A percentile compares a stretch with the other conserved stretches of the same genome.
Conservation (phyloP, 768 basidiomycete genomes). For the Auricularia sp. region DNA sequence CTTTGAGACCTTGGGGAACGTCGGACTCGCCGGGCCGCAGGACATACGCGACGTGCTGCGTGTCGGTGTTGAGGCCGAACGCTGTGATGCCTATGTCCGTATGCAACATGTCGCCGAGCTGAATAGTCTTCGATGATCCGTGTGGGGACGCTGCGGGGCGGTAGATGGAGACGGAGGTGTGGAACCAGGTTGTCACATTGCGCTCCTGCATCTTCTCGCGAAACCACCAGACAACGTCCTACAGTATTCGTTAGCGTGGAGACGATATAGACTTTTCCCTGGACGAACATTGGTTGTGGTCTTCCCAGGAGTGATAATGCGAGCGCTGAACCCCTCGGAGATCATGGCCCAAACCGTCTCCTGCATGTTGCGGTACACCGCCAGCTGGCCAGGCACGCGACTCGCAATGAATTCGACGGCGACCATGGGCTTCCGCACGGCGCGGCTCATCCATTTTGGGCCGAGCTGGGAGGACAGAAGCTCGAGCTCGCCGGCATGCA, state of each 20-base stretch:
- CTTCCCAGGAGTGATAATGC: slow-evolving; percentile 29
- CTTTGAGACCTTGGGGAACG: slow-evolving; percentile 33
- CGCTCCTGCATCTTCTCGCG: slow-evolving; percentile 38
- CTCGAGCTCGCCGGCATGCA: slow-evolving; percentile 38
- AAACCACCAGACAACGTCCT: slow-evolving; percentile 49
- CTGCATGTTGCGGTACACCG: slow-evolving; percentile 36
- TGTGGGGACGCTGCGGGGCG: slow-evolving; percentile 31
- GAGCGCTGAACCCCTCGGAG: slow-evolving; percentile 40
- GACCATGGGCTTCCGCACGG: slow-evolving; percentile 35
- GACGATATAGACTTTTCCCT: neutral
- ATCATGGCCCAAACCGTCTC: slow-evolving; percentile 43
- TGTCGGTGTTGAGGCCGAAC: slow-evolving; percentile 46
- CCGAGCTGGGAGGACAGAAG: slow-evolving; percentile 30
- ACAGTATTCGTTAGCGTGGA: neutral
- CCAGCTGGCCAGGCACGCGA: slow-evolving; percentile 31
- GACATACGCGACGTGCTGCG: slow-evolving; percentile 47
- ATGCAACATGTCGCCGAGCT: slow-evolving; percentile 41
- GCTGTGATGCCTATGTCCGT: slow-evolving; percentile 47
- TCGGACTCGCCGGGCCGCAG: slow-evolving; percentile 34
- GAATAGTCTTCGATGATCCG: slow-evolving; percentile 30
- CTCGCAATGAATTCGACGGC: slow-evolving; percentile 39
- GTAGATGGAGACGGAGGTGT: slow-evolving; percentile 39
- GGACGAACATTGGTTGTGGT: slow-evolving; percentile 34
- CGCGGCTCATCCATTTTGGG: slow-evolving; percentile 29
- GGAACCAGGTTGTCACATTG: slow-evolving; percentile 42